Evolutionary conservation across 2,329 filamentous ascomycete genomes (phyloP).

Genomic region (Diatrype stigma): DNA sequence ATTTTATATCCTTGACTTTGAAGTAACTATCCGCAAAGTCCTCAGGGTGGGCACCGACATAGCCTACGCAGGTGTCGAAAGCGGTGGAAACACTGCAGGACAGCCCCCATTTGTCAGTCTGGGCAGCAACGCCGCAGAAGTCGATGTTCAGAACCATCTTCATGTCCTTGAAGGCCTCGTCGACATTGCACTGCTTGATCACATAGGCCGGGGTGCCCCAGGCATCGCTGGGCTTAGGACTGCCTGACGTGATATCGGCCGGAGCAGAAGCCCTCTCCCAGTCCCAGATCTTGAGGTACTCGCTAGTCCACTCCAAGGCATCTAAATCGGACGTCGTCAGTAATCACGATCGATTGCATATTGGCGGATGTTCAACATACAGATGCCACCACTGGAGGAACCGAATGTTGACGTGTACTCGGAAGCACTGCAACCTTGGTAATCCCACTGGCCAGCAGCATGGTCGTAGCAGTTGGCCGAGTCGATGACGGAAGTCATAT

Average conservation of each 20-base stretch:
- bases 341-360: slow-evolving; percentile 37
- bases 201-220: slow-evolving; percentile 25
- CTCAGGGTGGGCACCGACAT: slow-evolving; percentile 13
- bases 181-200: slow-evolving; percentile 22
- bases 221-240: slow-evolving; percentile 16
- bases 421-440: slow-evolving; percentile 37
- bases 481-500: slow-evolving; percentile 27
- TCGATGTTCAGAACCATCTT: slow-evolving; percentile 24
- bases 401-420: slow-evolving; percentile 37
- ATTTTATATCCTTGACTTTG: slow-evolving; percentile 18
- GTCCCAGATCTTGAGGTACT: slow-evolving; percentile 61
- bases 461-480: slow-evolving; percentile 38
- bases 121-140: slow-evolving; percentile 15
- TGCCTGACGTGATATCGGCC: slow-evolving; percentile 49
- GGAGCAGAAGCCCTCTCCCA: slow-evolving; percentile 52
- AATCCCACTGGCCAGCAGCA: slow-evolving; percentile 28
- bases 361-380: slow-evolving; percentile 22
- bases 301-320: slow-evolving; percentile 57
- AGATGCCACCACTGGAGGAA: slow-evolving; percentile 34
- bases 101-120: slow-evolving; percentile 15
- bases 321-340: slow-evolving; percentile 44
- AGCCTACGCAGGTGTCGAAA: slow-evolving; percentile 12
- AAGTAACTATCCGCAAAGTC: slow-evolving; percentile 16
- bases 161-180: slow-evolving; percentile 24
- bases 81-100: slow-evolving; percentile 17